phyloP scores from a whole-genome alignment of 1,284 basidiomycete species.

The Mycosarcoma mackinlayi region DNA sequence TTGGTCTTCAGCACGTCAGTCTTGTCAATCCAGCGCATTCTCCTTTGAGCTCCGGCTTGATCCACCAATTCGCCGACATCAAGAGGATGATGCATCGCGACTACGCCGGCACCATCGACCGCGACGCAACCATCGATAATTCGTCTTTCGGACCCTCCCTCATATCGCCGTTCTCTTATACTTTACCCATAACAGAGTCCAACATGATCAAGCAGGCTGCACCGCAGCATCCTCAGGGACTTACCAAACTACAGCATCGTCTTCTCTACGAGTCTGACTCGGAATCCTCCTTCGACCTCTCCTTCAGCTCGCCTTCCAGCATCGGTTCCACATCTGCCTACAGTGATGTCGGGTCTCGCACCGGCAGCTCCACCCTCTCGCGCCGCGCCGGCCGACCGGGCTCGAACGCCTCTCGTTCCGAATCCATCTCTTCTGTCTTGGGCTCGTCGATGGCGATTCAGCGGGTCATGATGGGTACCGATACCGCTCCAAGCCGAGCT shows the following conservation, averaged over 20 bases:
- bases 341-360: slow-evolving; percentile 38
- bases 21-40: too few species aligned
- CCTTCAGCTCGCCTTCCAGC: slow-evolving; percentile 43
- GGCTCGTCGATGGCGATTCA: slow-evolving; percentile 37
- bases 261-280: slow-evolving; percentile 51
- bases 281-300: slow-evolving; percentile 33
- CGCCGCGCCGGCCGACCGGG: slow-evolving; percentile 14
- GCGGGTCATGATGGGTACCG: slow-evolving; percentile 26
- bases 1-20: too few species aligned
- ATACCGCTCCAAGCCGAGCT: not conserved
- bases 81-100: slow-evolving; percentile 29
- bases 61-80: not conserved
- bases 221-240: slow-evolving; percentile 32
- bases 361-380: slow-evolving; percentile 8
- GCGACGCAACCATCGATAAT: slow-evolving; percentile 15
- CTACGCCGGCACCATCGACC: slow-evolving; percentile 2
- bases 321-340: slow-evolving; percentile 32
- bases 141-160: slow-evolving; percentile 5
- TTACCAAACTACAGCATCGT: slow-evolving; percentile 46
- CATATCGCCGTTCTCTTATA: slow-evolving; percentile 17
- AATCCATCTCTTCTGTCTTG: slow-evolving; percentile 35
- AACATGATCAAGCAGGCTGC: slow-evolving; percentile 47
- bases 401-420: slow-evolving; percentile 16
- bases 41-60: not conserved
- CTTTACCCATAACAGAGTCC: slow-evolving; percentile 11